phyloP scores from a whole-genome alignment of 208 protist genomes.

The Trypanosoma melophagium region DNA sequence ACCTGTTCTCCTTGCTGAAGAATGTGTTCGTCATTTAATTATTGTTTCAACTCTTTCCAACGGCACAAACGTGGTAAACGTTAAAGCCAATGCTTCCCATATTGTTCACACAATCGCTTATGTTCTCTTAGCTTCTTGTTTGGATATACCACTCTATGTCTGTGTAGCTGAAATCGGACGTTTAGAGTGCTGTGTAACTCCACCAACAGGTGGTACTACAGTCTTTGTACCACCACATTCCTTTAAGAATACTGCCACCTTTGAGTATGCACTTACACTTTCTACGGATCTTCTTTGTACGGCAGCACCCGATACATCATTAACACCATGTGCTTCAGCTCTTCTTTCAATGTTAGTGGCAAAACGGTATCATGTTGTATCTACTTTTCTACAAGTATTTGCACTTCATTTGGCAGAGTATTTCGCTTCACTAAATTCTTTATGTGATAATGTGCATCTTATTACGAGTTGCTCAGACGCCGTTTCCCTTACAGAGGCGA shows the following conservation, averaged over 20 bases:
- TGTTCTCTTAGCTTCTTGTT: conserved; percentile 62
- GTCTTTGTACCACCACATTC: conserved; percentile 39
- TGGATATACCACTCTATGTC: conserved; percentile 59
- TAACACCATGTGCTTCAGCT: conserved; percentile 35
- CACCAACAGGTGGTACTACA: conserved; percentile 7
- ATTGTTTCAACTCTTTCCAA: conserved; percentile 46
- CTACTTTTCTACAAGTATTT: conserved; percentile 57
- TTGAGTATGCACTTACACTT: conserved; percentile 59
- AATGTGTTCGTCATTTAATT: conserved; percentile 63
- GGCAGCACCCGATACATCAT: conserved; percentile 32
- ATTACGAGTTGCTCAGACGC: conserved; percentile 35
- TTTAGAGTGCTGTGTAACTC: conserved; percentile 27
- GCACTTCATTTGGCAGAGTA: conserved; percentile 35
- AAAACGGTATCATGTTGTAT: conserved; percentile 47
- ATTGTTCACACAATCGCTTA: conserved; percentile 58
- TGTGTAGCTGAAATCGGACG: conserved; percentile 19
- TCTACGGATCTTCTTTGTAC: conserved; percentile 71
- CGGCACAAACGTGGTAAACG: conserved; percentile 53
- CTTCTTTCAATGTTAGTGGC: conserved; percentile 46
- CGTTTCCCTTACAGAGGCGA: conserved; percentile 9
- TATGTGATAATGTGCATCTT: conserved; percentile 42
- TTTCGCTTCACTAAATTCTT: conserved; percentile 28
- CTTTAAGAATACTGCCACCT: conserved; percentile 39
- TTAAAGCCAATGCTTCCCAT: conserved; percentile 28
- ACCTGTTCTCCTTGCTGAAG: conserved; percentile 53